Conservation (phyloP, 768 basidiomycete species). For the Kwoniella botswanensis region DNA sequence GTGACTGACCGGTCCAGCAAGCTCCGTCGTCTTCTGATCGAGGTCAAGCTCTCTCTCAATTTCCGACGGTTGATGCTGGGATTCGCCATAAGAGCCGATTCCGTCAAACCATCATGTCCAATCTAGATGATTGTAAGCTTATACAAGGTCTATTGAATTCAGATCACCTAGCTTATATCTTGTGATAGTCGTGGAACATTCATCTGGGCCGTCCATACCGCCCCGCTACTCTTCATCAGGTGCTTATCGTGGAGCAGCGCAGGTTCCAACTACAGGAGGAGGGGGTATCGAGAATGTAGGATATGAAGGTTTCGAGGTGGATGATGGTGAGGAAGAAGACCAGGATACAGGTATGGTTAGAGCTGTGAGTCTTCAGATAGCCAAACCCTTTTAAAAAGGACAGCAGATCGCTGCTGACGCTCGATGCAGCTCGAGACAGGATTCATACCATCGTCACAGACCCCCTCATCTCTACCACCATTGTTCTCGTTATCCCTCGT, state of each 20-base stretch:
- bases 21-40: too few species aligned
- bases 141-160: not conserved
- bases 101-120: constrained; percentile 32
- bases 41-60: too few species aligned
- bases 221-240: constrained; percentile 30
- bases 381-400: too few species aligned
- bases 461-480: constrained; percentile 34
- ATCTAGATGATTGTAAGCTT: constrained; percentile 48
- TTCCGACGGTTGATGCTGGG: too few species aligned
- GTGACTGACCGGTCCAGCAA: too few species aligned
- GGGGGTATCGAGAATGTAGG: constrained; percentile 62
- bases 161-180: not conserved
- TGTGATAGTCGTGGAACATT: constrained; percentile 80
- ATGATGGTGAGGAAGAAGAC: constrained; percentile 61
- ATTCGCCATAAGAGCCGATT: too few species aligned
- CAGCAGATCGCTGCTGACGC: constrained; percentile 33
- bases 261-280: constrained; percentile 56
- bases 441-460: constrained; percentile 52
- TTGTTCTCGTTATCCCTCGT: constrained; percentile 62
- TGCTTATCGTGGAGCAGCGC: constrained; percentile 27
- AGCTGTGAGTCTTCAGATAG: constrained; percentile 57
- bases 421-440: constrained; percentile 58
- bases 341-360: constrained; percentile 61
- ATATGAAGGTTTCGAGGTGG: constrained; percentile 88
- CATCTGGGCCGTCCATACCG: constrained; percentile 63